Evolutionary conservation across 2,329 filamentous ascomycete genomes (phyloP), one percentile per base, ranked within the genome.

Genomic region (Aureobasidium vineae): DNA sequence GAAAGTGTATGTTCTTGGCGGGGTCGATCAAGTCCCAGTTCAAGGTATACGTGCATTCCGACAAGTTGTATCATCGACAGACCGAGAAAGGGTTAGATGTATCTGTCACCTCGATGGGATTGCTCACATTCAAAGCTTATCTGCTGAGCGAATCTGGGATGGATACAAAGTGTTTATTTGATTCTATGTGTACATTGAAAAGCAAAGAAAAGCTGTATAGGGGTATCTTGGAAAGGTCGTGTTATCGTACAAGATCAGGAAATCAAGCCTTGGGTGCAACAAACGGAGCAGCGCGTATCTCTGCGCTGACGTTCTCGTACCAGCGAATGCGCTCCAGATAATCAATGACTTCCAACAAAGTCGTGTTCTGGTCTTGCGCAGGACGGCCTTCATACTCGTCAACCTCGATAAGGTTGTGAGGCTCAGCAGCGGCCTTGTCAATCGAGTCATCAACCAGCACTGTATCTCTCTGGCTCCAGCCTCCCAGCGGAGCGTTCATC

Each of bases 381-480:
- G 36, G 11, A 16, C 11, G 23, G 15, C 23, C 38, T 23, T 8
- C 43, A 73, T 95, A 97, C 77, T 96, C 92, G 0, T 92, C 90
- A 26, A 98, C 84, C 70, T 88, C 81, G 11, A 98, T 78, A 26
- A 95, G 83, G 72, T 98, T 98, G 78, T 86, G 85, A 0, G 95
- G 95, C 76, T 99, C 91, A 65, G 85, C 88, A 31, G 86, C 83
- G 0, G 89, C 93, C 80, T 98, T 99, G 73, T 93, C 84, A 1
- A 78, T 72, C 36, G 88, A 91, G 78, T 98, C 95, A 71, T 99
- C 95, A 45, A 98, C 87, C 31, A 99, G 82, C 7, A 98, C 84
- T 0, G 95, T 98, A 76, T 98, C 96, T 60, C 83, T 83, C 78
- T 97, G 92, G 71, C 88, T 84, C 90, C 92, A 98, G 15, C 75